Conservation (phyloP, 495 filamentous ascomycete genomes). For the Penicillium macrosclerotiorum region DNA sequence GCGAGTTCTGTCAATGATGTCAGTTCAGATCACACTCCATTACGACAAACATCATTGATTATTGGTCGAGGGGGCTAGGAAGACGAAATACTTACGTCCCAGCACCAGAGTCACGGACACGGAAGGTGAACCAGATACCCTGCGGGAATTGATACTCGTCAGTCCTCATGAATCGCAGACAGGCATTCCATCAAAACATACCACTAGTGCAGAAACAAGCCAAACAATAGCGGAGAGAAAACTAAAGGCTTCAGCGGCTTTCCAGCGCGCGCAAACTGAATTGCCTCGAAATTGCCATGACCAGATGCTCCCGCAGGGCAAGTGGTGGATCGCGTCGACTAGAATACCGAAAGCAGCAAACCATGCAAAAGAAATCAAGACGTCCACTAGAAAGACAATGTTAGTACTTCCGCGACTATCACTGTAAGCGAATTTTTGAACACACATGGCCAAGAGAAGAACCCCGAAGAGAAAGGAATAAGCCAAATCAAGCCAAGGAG, state of each 20-base stretch:
- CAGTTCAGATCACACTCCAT: constrained; percentile 2
- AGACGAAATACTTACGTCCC: constrained; percentile 9
- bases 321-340: constrained; percentile 50
- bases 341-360: constrained; percentile 63
- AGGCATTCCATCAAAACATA: constrained; percentile 24
- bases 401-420: neutral
- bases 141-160: neutral
- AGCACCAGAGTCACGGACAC: constrained; percentile 18
- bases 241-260: constrained; percentile 63
- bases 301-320: constrained; percentile 56
- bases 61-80: neutral
- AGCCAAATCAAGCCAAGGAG: constrained; percentile 53
- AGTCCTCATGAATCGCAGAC: neutral
- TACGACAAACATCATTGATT: neutral
- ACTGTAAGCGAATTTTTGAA: neutral
- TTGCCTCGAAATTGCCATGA: constrained; percentile 43
- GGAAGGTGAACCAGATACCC: constrained; percentile 48
- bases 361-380: constrained; percentile 60
- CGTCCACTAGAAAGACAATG: constrained; percentile 41
- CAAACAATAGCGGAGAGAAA: constrained; percentile 67
- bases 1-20: constrained; percentile 5
- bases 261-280: constrained; percentile 57
- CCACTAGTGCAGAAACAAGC: constrained; percentile 58
- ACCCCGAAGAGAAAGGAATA: constrained; percentile 49
- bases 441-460: constrained; percentile 46